Evolutionary conservation across 1,139 yeast genomes (phyloP).

Genomic region (Blastobotrys elegans): DNA sequence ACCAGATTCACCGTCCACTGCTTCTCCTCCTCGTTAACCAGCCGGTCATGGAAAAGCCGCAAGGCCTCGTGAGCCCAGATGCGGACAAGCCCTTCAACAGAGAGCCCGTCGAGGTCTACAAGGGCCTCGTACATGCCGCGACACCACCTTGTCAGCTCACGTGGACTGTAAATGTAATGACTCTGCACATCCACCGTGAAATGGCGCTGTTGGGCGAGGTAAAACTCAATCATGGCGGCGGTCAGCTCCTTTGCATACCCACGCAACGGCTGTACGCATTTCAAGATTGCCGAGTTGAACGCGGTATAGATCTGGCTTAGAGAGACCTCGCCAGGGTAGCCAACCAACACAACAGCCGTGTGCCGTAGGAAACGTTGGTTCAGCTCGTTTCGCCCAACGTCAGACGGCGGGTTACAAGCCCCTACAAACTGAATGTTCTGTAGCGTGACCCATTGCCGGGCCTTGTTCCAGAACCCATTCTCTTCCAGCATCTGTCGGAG

Average conservation of each 20-base stretch:
- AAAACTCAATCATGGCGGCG: slow-evolving; percentile 63
- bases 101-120: slow-evolving; percentile 36
- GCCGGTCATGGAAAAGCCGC: slow-evolving; percentile 69
- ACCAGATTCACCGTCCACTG: slow-evolving; percentile 50
- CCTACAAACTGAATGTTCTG: slow-evolving; percentile 77
- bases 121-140: slow-evolving; percentile 68
- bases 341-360: slow-evolving; percentile 64
- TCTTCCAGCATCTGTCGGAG: slow-evolving; percentile 71
- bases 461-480: slow-evolving; percentile 70
- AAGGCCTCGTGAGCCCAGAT: slow-evolving; percentile 82
- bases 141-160: slow-evolving; percentile 87
- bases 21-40: slow-evolving; percentile 48
- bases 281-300: slow-evolving; percentile 54
- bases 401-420: slow-evolving; percentile 89
- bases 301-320: slow-evolving; percentile 62
- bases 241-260: slow-evolving; percentile 54
- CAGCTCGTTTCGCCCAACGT: slow-evolving; percentile 64
- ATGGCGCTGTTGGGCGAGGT: slow-evolving; percentile 40
- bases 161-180: slow-evolving; percentile 80
- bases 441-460: slow-evolving; percentile 63
- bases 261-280: slow-evolving; percentile 56
- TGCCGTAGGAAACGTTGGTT: slow-evolving; percentile 67
- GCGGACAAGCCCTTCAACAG: slow-evolving; percentile 47
- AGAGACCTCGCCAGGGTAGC: slow-evolving; percentile 68
- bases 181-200: slow-evolving; percentile 40